Evolutionary conservation across 2,329 filamentous ascomycete genomes (phyloP).

Genomic region (Cytospora schulzeri): DNA sequence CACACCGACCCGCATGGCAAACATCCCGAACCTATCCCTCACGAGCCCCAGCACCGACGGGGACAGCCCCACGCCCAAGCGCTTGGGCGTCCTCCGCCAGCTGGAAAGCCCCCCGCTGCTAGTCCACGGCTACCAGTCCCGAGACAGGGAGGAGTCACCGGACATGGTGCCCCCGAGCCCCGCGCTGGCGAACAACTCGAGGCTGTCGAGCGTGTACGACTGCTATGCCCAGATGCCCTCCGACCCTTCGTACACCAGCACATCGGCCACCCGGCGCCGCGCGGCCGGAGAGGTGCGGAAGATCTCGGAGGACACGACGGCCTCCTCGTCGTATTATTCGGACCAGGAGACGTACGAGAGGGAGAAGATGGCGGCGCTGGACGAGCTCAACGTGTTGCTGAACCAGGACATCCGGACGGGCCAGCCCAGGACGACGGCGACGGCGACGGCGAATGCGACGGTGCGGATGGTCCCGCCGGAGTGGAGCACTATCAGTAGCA

Average conservation of each 20-base stretch:
- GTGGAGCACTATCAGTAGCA: not conserved
- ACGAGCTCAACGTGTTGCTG: slow-evolving; percentile 19
- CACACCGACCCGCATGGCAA: not conserved
- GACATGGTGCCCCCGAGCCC: slow-evolving; percentile 29
- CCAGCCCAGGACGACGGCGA: not conserved
- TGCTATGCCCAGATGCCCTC: slow-evolving; percentile 31
- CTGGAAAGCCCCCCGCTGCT: slow-evolving; percentile 32
- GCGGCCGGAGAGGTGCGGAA: slow-evolving; percentile 26
- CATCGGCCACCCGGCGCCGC: not conserved
- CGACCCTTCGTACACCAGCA: not conserved
- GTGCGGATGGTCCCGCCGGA: slow-evolving; percentile 19
- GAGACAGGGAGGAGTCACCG: slow-evolving; percentile 10
- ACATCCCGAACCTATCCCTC: not conserved
- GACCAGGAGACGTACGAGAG: slow-evolving; percentile 15
- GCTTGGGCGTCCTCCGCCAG: slow-evolving; percentile 30
- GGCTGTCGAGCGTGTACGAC: slow-evolving; percentile 37
- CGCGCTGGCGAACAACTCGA: slow-evolving; percentile 29
- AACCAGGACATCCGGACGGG: not conserved
- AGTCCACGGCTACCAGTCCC: slow-evolving; percentile 7
- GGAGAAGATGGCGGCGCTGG: slow-evolving; percentile 16
- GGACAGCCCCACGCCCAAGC: not conserved
- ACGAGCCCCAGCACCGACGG: not conserved
- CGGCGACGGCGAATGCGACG: slow-evolving; percentile 7
- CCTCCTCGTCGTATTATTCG: slow-evolving; percentile 8
- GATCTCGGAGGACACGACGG: slow-evolving; percentile 25